Percentiles rank a stretch among this genome's conserved stretches.
phyloP scores from a whole-genome alignment of 2,329 filamentous ascomycete species.

The Alternaria alternata region DNA sequence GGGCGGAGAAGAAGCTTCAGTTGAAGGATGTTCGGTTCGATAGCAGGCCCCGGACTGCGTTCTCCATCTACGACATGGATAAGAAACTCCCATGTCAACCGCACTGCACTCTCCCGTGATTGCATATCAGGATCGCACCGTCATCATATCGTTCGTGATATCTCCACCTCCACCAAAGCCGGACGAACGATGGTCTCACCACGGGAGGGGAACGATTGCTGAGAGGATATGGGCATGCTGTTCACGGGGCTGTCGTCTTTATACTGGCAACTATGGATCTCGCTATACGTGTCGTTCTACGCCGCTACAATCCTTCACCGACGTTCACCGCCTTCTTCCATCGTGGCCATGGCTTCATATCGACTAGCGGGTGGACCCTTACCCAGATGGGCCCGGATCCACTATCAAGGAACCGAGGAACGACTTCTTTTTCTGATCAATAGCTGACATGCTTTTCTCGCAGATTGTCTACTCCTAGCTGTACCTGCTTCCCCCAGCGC shows the following conservation, averaged over 20 bases:
- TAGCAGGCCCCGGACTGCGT: constrained; percentile 17
- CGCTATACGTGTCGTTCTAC: not conserved
- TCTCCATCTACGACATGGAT: constrained; percentile 17
- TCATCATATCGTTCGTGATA: not conserved
- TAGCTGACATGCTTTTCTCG: constrained; percentile 20
- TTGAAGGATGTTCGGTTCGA: constrained; percentile 17
- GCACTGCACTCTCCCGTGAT: constrained; percentile 16
- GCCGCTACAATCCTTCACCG: not conserved
- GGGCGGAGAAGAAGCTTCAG: constrained; percentile 9
- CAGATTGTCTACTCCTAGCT: constrained; percentile 27
- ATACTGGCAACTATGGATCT: not conserved
- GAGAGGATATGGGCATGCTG: not conserved
- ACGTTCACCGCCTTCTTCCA: constrained; percentile 5
- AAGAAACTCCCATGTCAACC: constrained; percentile 20
- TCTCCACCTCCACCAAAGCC: constrained; percentile 7
- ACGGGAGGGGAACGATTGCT: not conserved
- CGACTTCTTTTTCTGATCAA: constrained; percentile 2
- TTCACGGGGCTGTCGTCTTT: not conserved
- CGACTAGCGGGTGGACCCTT: constrained; percentile 6
- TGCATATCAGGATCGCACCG: constrained; percentile 24
- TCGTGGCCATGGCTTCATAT: not conserved
- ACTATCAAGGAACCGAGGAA: not conserved
- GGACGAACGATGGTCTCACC: constrained; percentile 1
- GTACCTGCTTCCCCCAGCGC: constrained; percentile 19
- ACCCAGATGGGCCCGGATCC: constrained; percentile 4